phyloP scores from a whole-genome alignment of 2,329 filamentous ascomycete species.

The Pseudogymnoascus sp. region DNA sequence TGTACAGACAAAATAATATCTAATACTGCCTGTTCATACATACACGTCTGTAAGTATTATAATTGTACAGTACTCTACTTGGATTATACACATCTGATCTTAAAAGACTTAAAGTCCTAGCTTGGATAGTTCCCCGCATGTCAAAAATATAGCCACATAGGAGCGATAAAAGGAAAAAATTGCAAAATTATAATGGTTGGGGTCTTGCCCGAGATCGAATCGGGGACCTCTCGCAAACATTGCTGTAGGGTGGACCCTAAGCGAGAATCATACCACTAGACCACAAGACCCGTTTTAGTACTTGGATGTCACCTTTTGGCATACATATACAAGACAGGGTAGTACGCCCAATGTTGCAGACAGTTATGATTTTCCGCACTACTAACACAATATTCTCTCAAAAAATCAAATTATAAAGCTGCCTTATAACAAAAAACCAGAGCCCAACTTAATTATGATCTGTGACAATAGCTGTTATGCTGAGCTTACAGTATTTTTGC shows the following conservation, averaged over 20 bases:
- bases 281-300: constrained; percentile 10
- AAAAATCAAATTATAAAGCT: background rate
- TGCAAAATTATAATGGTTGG: background rate
- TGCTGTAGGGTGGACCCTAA: constrained; percentile 18
- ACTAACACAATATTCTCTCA: background rate
- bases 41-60: background rate
- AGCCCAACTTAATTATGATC: background rate
- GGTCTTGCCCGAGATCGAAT: constrained; percentile 17
- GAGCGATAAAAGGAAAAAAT: constrained; percentile 3
- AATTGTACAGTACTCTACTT: background rate
- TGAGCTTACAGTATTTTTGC: background rate
- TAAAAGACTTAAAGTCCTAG: background rate
- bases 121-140: background rate
- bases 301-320: background rate
- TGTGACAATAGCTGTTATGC: background rate
- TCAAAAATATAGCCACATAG: background rate
- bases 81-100: background rate
- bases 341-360: too few species aligned
- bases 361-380: too few species aligned
- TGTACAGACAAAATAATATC: too few species aligned
- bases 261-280: constrained; percentile 23
- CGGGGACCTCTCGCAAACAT: constrained; percentile 17
- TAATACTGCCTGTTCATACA: too few species aligned
- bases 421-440: background rate
- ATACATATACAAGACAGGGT: background rate